Conservation (phyloP, 345 rosid species). For the Syzygium oleosum region DNA sequence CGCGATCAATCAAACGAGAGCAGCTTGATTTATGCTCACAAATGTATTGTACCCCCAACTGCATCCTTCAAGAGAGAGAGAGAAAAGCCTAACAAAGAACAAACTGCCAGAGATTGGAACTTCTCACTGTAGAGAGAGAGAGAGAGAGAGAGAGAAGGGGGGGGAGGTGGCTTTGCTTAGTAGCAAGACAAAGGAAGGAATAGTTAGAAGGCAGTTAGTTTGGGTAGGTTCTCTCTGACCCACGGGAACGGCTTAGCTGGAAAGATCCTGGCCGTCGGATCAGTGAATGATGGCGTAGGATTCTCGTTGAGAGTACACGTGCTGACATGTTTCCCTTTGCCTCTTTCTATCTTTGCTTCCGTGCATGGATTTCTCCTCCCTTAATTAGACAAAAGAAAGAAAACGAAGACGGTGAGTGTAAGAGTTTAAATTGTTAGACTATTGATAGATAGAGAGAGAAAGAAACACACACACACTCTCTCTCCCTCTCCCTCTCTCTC, state of each 20-base stretch:
- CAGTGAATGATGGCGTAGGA: slow-evolving; percentile 4
- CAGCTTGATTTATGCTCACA: background rate
- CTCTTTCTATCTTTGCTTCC: slow-evolving; percentile 35
- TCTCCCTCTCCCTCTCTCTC: background rate
- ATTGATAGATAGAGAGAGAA: background rate
- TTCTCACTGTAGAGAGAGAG: background rate
- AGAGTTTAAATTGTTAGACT: no score
- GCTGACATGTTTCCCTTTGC: slow-evolving; percentile 11
- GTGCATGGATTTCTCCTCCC: slow-evolving; percentile 67
- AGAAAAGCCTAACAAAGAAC: background rate
- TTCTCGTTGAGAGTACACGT: slow-evolving; percentile 22
- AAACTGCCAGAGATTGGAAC: slow-evolving; percentile 8
- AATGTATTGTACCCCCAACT: background rate
- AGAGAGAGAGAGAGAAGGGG: background rate
- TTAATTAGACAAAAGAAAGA: background rate
- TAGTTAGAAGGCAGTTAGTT: slow-evolving; percentile 17
- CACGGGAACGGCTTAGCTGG: slow-evolving; percentile 3
- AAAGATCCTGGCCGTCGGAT: slow-evolving; percentile 19
- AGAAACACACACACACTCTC: background rate
- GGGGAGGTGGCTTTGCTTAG: background rate
- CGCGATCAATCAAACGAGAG: background rate
- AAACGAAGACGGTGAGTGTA: background rate
- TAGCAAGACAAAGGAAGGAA: slow-evolving; percentile 38
- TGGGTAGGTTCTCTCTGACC: background rate
- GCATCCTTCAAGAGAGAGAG: background rate